Evolutionary conservation across 768 basidiomycete species (phyloP).

Genomic region (Calocera cornea): DNA sequence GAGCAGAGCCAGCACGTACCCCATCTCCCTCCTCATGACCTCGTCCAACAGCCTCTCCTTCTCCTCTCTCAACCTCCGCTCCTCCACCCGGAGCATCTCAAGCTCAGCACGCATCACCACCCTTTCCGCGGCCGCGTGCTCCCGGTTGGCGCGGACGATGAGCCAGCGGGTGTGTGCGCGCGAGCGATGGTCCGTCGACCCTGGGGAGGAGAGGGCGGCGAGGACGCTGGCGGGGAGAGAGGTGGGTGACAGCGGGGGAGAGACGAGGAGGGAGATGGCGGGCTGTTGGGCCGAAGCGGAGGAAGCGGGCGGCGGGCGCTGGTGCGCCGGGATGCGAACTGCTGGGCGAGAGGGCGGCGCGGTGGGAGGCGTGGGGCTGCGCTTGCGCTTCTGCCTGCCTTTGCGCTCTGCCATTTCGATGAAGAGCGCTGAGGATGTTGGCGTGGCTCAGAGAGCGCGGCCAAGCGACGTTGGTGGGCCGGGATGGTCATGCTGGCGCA

Average conservation of each 20-base stretch:
- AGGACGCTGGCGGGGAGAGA: background rate
- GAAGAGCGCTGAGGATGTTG: background rate
- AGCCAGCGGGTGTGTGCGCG: background rate
- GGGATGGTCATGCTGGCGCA: background rate
- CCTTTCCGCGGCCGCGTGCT: background rate
- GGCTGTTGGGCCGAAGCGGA: background rate
- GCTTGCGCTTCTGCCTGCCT: background rate
- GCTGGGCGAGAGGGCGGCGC: background rate
- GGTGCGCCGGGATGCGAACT: background rate
- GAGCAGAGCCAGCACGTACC: background rate
- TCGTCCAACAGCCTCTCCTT: background rate
- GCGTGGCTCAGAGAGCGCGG: background rate
- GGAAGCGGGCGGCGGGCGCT: background rate
- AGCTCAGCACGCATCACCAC: conserved; percentile 2
- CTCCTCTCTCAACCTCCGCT: background rate
- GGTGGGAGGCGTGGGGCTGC: background rate
- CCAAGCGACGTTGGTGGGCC: background rate
- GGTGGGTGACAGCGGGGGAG: background rate
- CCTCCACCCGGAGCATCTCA: background rate
- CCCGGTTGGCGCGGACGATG: background rate
- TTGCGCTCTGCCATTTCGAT: background rate
- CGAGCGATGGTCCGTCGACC: background rate
- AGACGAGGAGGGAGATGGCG: background rate
- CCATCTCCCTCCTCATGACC: background rate
- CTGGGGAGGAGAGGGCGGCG: background rate